Base-by-base conservation (phyloP, 768 basidiomycete species). In the Hygrophoropsis aurantiaca region DNA sequence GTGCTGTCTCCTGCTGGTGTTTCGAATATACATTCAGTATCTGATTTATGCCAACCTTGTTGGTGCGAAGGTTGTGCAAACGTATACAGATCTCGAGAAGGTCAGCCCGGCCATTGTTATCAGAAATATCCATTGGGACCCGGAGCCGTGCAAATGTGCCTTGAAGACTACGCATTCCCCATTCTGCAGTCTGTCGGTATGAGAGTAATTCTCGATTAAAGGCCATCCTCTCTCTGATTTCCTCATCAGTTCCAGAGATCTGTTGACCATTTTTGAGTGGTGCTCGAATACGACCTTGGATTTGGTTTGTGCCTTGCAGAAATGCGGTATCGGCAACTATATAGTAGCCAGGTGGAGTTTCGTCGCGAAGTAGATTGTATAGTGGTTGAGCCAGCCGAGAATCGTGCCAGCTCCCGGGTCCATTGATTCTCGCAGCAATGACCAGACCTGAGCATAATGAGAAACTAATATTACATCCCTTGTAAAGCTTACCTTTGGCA, bases 391-490 rank as follows among this genome's bases (percentile, higher is more conserved):
- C 72, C 47, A 78, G 66, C 19, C 55, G 61, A 6, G 73, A 62
- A 49, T 79, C 72, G 55, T 78, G 78, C 75, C 74, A 79, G 51
- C 74, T 77, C 9, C 75, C 72, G 0, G 74, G 75, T 1, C 66
- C 61, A 58, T 77, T 77, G 11, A 70, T 42, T 6, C 50, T 53
- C 8, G 53, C 56, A 7, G 50, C 55, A 57, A 76, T 68, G 7
- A 77, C 63, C 6, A 49, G 46, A 25, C 73, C 73, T 77, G 8
- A 26, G n/a, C 36, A 38, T 6, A 21, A 7, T 38, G 36, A 7
- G 6, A 6, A 16, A 38, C 7, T n/a, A 38, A 38, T 16, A 6
- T 6, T 16, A 38, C 7, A 7, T 38, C n/a, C 7, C n/a, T 7
- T 8, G n/a, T 9, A 38, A 44, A 30, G 37, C 52, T 1, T 25